Conservation (phyloP, 352 stramenopile species). For the Pythium brachiatum region DNA sequence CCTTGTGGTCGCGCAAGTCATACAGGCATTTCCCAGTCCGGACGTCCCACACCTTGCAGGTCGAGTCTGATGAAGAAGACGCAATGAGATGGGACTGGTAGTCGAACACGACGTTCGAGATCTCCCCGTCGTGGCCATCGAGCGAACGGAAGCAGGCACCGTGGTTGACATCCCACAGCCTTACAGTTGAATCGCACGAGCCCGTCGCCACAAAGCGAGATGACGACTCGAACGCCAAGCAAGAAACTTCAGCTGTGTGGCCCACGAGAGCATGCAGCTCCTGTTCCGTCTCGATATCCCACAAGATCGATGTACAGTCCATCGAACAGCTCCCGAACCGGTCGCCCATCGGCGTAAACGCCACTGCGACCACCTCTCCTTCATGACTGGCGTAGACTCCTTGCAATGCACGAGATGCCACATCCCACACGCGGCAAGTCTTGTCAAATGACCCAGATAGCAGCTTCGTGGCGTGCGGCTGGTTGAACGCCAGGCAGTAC, state of each 20-base stretch:
- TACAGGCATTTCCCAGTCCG: slow-evolving; percentile 63
- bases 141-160: slow-evolving; percentile 71
- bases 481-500: slow-evolving; percentile 66
- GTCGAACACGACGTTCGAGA: slow-evolving; percentile 65
- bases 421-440: slow-evolving; percentile 71
- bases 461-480: slow-evolving; percentile 42
- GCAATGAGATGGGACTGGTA: slow-evolving; percentile 51
- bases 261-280: slow-evolving; percentile 42
- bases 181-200: slow-evolving; percentile 62
- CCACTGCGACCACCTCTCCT: slow-evolving; percentile 51
- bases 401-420: slow-evolving; percentile 26
- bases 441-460: slow-evolving; percentile 80
- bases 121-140: slow-evolving; percentile 50
- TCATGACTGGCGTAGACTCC: slow-evolving; percentile 57
- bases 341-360: slow-evolving; percentile 37
- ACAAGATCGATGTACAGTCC: slow-evolving; percentile 65
- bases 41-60: slow-evolving; percentile 73
- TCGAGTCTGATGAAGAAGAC: slow-evolving; percentile 52
- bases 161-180: slow-evolving; percentile 71
- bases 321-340: slow-evolving; percentile 70
- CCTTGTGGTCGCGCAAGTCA: slow-evolving; percentile 42
- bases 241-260: slow-evolving; percentile 70
- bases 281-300: slow-evolving; percentile 53
- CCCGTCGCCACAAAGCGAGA: slow-evolving; percentile 52
- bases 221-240: slow-evolving; percentile 50